Evolutionary conservation across 31 red algal genomes (phyloP), one percentile per base, ranked within the genome.

Genomic region (Odonthalia washingtoniensis): DNA sequence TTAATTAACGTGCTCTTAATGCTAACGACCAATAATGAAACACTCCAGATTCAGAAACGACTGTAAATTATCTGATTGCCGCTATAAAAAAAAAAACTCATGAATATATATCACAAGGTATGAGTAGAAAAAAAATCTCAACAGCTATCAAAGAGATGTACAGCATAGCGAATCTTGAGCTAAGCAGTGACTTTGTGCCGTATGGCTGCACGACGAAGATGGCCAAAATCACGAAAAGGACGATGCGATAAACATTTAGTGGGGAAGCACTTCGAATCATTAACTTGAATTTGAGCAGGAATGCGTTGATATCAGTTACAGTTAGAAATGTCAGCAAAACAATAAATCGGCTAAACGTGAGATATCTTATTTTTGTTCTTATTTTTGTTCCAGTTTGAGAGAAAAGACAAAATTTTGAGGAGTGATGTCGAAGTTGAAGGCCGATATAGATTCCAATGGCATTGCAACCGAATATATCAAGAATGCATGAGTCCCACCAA

Each of bases 401-500:
- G 9, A 16, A 26, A 33, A 66, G 31, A 70, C 26, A 52, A 36
- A 30, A 41, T 62, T 24, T 32, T 14, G 12, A 33, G 12, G n/a
- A 33, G 14, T 16, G 14, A 26, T 40, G n/a, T n/a, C n/a, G n/a
- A 9, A 80, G 43, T 40, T 9, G 44, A 64, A 34, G 30, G 37
- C 84, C 94, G 24, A 88, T 30, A 27, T 90, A 57, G 30, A 96
- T 82, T 2, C 94, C 94, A 40, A 93, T 35, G 4, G 52, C 72
- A 69, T 96, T 93, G 53, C 84, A 76, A 1, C 86, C 31, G 14
- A 87, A 62, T 0, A 96, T 4, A 75, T 96, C 94, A 1, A 96
- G 90, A 26, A 93, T 18, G 1, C 66, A 0, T 28, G 65, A 77
- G 72, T 96, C 94, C 94, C 94, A 96, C 94, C 90, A 93, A 46